Conservation (phyloP, 2,329 filamentous ascomycete species). For the Hyphodiscus sp. region DNA sequence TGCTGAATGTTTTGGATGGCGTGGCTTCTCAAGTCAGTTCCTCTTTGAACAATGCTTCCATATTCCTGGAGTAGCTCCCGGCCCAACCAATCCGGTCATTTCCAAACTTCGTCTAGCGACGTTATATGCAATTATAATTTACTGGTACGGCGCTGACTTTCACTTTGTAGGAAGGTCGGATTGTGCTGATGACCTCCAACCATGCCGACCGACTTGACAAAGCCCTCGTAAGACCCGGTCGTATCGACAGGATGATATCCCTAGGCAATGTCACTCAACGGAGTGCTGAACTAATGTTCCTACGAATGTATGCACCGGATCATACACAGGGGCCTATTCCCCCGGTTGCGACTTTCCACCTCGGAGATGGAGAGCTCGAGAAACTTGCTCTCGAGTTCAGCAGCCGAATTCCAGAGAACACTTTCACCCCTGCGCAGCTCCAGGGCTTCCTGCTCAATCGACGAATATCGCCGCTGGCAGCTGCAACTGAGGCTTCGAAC, state of each 20-base stretch:
- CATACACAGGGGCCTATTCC: no score
- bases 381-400: conserved; percentile 42
- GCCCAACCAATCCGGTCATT: no score
- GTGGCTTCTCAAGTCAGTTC: conserved; percentile 67
- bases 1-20: conserved; percentile 78
- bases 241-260: conserved; percentile 83
- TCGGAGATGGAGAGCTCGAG: background rate
- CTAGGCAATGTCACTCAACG: conserved; percentile 66
- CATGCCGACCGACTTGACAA: conserved; percentile 91
- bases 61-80: no score
- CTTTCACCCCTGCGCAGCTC: conserved; percentile 43
- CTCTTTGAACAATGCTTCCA: no score
- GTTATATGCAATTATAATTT: no score
- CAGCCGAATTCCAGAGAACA: conserved; percentile 41
- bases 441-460: conserved; percentile 41
- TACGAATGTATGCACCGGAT: conserved; percentile 39
- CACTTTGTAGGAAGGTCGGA: conserved; percentile 52
- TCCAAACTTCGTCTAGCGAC: no score
- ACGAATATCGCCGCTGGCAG: conserved; percentile 55
- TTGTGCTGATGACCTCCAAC: conserved; percentile 98
- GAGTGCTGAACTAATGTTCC: conserved; percentile 41
- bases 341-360: no score
- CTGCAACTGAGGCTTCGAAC: conserved; percentile 83
- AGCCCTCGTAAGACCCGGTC: conserved; percentile 81
- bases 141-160: no score